Percentiles rank a stretch among this genome's conserved stretches.
Evolutionary conservation across 768 basidiomycete genomes (phyloP).

Genomic region (Clitopilus passeckerianus): DNA sequence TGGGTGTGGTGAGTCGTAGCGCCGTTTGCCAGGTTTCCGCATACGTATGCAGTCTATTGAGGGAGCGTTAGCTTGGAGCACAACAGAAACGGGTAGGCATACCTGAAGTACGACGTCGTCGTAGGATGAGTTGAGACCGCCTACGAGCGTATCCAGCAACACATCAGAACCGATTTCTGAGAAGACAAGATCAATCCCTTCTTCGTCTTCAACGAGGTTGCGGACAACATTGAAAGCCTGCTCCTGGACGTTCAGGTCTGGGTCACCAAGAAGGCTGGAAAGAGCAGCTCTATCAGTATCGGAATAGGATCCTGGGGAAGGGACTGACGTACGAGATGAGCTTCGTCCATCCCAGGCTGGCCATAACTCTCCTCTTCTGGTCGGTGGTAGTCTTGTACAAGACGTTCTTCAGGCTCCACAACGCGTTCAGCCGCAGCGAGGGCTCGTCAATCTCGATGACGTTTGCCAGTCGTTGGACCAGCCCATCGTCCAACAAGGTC

Average conservation of each 20-base stretch:
- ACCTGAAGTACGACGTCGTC: conserved; percentile 56
- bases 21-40: conserved; percentile 71
- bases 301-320: background rate
- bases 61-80: background rate
- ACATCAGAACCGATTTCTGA: conserved; percentile 41
- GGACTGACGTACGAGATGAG: conserved; percentile 39
- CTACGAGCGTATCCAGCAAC: conserved; percentile 40
- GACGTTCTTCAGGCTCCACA: conserved; percentile 92
- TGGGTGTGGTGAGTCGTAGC: conserved; percentile 40
- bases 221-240: conserved; percentile 65
- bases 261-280: conserved; percentile 48
- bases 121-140: conserved; percentile 43
- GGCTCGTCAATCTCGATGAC: conserved; percentile 50
- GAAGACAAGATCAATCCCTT: conserved; percentile 60
- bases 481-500: conserved; percentile 64
- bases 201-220: conserved; percentile 63
- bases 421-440: conserved; percentile 55
- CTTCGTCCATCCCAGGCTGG: conserved; percentile 59
- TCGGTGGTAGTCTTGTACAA: conserved; percentile 55
- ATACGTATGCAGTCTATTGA: conserved; percentile 50
- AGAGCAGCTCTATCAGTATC: background rate
- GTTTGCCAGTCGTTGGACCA: conserved; percentile 59
- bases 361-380: conserved; percentile 64
- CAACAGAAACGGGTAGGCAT: conserved; percentile 1
- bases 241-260: conserved; percentile 55